Conservation (phyloP, 2,329 filamentous ascomycete genomes). For the Chrysoporthe deuterocubensis region DNA sequence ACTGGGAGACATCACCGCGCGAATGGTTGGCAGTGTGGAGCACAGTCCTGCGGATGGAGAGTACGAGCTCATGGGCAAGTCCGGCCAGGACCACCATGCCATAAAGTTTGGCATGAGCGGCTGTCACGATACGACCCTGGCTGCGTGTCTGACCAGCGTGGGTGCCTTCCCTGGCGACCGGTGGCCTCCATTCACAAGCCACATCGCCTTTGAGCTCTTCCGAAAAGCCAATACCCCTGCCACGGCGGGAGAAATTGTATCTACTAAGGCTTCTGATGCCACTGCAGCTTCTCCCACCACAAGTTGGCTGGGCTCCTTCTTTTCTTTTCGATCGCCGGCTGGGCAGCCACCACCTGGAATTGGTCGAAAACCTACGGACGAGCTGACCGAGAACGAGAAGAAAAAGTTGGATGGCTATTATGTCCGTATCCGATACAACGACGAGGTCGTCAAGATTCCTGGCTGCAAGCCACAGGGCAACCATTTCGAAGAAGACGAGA, state of each 20-base stretch:
- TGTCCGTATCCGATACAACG: conserved; percentile 91
- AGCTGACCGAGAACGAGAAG: conserved; percentile 62
- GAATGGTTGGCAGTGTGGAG: conserved; percentile 73
- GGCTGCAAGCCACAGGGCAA: conserved; percentile 78
- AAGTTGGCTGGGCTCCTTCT: conserved; percentile 41
- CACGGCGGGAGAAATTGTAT: conserved; percentile 33
- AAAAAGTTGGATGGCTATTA: conserved; percentile 74
- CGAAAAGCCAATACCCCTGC: conserved; percentile 48
- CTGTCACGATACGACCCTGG: conserved; percentile 93
- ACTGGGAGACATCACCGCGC: conserved; percentile 79
- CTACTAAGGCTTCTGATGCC: conserved; percentile 1
- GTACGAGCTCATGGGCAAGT: conserved; percentile 49
- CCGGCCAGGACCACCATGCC: conserved; percentile 43
- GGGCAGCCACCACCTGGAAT: conserved; percentile 51
- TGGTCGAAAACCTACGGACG: conserved; percentile 60
- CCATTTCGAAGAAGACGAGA: conserved; percentile 84
- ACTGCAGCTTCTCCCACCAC: conserved; percentile 30
- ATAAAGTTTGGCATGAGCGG: conserved; percentile 81
- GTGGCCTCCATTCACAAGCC: conserved; percentile 95
- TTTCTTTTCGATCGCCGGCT: conserved; percentile 34
- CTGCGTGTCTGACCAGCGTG: conserved; percentile 74
- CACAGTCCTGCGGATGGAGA: conserved; percentile 57
- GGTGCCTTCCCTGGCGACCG: conserved; percentile 73
- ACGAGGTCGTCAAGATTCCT: conserved; percentile 78
- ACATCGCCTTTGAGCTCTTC: conserved; percentile 91